These are phyloP conservation scores for Hypoxylon sp. DNA, from an alignment of 2,329 filamentous ascomycete genomes.

Conservation along the genomic window DNA sequence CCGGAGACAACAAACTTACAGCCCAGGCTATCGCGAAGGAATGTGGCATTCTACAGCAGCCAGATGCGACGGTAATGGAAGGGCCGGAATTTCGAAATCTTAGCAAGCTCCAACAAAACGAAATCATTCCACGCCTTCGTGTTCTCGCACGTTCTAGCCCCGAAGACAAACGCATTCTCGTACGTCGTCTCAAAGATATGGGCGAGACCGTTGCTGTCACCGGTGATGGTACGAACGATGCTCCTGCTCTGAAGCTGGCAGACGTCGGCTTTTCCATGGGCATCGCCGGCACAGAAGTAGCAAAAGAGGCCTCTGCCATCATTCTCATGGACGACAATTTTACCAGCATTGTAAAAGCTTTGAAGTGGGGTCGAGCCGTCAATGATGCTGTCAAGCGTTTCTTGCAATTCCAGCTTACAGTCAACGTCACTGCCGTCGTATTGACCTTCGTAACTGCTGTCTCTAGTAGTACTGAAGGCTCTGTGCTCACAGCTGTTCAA, in stretches of 20 bases:
- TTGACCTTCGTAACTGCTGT: constrained; percentile 92
- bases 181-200: constrained; percentile 78
- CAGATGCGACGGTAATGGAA: constrained; percentile 80
- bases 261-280: constrained; percentile 91
- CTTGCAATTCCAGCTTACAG: constrained; percentile 83
- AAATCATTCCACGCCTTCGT: constrained; percentile 77
- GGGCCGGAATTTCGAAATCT: constrained; percentile 84
- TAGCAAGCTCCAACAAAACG: constrained; percentile 74
- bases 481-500: constrained; percentile 90
- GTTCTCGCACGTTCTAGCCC: constrained; percentile 82
- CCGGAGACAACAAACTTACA: constrained; percentile 85
- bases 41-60: constrained; percentile 80
- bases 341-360: constrained; percentile 85
- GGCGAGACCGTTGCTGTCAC: constrained; percentile 87
- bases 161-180: constrained; percentile 82
- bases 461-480: constrained; percentile 75
- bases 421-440: constrained; percentile 91
- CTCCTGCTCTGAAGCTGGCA: constrained; percentile 83
- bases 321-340: constrained; percentile 93
- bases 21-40: constrained; percentile 84
- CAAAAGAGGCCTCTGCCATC: constrained; percentile 87
- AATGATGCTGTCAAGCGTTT: constrained; percentile 85
- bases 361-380: constrained; percentile 84
- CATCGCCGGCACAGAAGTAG: constrained; percentile 85
- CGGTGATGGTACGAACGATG: constrained; percentile 88